A percentile compares a stretch with the other conserved stretches of the same genome.
Evolutionary conservation across 139 green algal species (phyloP).

Genomic region (Chlamydomonas eustigma): DNA sequence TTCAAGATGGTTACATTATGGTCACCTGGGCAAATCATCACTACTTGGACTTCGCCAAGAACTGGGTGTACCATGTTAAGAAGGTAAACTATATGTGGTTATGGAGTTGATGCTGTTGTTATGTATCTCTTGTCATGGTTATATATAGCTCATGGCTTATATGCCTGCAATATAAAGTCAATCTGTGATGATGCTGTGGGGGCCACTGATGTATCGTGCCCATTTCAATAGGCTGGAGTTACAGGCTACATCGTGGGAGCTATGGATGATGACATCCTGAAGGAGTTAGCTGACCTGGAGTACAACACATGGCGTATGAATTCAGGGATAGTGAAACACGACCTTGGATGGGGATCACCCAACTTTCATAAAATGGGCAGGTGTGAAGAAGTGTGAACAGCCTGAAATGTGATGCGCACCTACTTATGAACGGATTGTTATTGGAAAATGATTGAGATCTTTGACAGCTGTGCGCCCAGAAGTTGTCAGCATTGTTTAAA

Average conservation of each 20-base stretch:
- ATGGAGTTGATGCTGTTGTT: no score
- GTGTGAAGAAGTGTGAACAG: background rate
- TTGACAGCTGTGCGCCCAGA: no score
- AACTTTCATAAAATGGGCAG: slow-evolving; percentile 38
- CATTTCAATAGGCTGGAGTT: slow-evolving; percentile 24
- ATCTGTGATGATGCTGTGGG: no score
- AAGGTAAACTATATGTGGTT: slow-evolving; percentile 27
- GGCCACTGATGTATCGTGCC: no score
- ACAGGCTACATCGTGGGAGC: slow-evolving; percentile 60
- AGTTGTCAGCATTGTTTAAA: no score
- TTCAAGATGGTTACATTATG: slow-evolving; percentile 56
- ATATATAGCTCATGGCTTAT: no score
- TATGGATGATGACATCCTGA: slow-evolving; percentile 81
- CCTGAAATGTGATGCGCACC: background rate
- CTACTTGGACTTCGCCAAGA: slow-evolving; percentile 50
- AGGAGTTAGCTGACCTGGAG: background rate
- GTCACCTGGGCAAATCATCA: slow-evolving; percentile 91
- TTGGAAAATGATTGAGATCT: no score
- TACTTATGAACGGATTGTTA: no score
- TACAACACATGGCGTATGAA: slow-evolving; percentile 41
- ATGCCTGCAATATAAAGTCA: no score
- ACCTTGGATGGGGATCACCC: slow-evolving; percentile 40
- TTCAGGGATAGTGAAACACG: slow-evolving; percentile 36
- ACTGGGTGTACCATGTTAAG: slow-evolving; percentile 77
- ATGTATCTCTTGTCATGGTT: no score